Base-by-base conservation (phyloP, 306 rosid genomes). In the Vigna nakashimae region DNA sequence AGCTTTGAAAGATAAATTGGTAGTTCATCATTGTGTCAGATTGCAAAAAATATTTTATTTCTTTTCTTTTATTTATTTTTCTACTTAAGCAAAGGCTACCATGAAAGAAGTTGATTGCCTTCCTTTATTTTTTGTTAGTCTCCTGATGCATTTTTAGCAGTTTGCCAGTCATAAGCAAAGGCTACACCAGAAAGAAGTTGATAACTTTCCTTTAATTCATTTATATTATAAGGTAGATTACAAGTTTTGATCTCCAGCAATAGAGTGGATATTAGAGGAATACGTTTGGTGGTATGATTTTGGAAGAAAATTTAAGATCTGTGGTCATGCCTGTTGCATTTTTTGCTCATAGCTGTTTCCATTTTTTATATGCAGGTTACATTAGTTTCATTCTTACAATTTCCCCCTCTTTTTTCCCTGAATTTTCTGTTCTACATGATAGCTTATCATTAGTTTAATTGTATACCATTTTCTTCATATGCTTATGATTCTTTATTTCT, bases 391-490 rank as follows among this genome's bases (percentile, higher is more conserved):
- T 57, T 66, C n/a, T 58, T 8, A 53, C 67, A 50, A 49, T 20
- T 36, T 48, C 22, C 28, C 17, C 28, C 13, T 50, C 34, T 63
- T 60, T 70, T 22, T 56, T 57, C 16, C 62, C 60, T 71, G 42
- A 42, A 15, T 71, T 82, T 70, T 71, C 17, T 12, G 48, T 49
- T 65, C 72, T 46, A 71, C 75, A 55, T 60, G 43, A 51, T 49
- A 22, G 51, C 15, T 74, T 42, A 58, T 62, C 65, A 52, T 46
- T 60, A 18, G 26, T 68, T 68, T 14, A 59, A 16, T 60, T 72
- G 34, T 10, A 4, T 26, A 49, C 45, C 14, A 17, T 58, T 60
- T 57, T 66, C 63, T 58, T 36, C 45, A 7, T 62, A 46, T 65
- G 38, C 6, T 58, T 52, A 56, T 78, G 36, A 14, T 52, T 20